Percentiles rank a stretch among this genome's conserved stretches.
These are phyloP conservation scores for Globisporangium irregulare DNA, from an alignment of 352 stramenopile species.

Conservation along the genomic window DNA sequence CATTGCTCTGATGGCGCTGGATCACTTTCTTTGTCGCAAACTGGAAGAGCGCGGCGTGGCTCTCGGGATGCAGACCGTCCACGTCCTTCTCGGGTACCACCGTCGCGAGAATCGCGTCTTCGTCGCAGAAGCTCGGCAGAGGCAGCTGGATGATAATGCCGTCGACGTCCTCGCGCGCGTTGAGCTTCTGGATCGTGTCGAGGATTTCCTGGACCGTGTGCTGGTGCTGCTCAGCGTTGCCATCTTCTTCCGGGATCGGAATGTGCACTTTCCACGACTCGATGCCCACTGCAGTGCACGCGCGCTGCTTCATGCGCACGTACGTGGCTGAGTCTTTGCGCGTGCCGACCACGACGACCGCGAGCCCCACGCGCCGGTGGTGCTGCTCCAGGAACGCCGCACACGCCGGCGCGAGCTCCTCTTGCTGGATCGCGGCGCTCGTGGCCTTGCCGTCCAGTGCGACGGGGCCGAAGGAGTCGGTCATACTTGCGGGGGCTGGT, in stretches of 20 bases:
- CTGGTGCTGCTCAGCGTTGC: conserved; percentile 8
- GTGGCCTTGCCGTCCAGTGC: conserved; percentile 86
- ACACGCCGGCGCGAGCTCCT: conserved; percentile 81
- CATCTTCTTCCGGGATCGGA: conserved; percentile 20
- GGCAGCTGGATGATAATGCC: conserved; percentile 91
- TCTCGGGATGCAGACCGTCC: conserved; percentile 97
- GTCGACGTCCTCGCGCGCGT: conserved; percentile 65
- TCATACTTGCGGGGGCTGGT: background rate
- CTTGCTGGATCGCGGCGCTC: conserved; percentile 69
- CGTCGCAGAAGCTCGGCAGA: conserved; percentile 92
- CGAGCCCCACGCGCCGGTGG: conserved; percentile 90
- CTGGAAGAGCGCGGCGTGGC: conserved; percentile 92
- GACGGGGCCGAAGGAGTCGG: background rate
- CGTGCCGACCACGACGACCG: conserved; percentile 96
- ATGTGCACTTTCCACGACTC: conserved; percentile 80
- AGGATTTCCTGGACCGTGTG: conserved; percentile 37
- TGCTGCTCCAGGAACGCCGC: conserved; percentile 38
- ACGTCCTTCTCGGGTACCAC: conserved; percentile 96
- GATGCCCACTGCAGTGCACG: conserved; percentile 94
- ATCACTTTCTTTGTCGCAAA: conserved; percentile 46
- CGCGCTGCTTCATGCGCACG: conserved; percentile 99
- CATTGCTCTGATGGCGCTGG: conserved; percentile 5
- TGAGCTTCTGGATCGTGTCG: conserved; percentile 60
- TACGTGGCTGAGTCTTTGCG: conserved; percentile 97
- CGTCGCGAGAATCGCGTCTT: conserved; percentile 88